Percentiles rank a stretch among this genome's conserved stretches.
phyloP scores from a whole-genome alignment of 805 yeast genomes.

The Candida coleopterorum region DNA sequence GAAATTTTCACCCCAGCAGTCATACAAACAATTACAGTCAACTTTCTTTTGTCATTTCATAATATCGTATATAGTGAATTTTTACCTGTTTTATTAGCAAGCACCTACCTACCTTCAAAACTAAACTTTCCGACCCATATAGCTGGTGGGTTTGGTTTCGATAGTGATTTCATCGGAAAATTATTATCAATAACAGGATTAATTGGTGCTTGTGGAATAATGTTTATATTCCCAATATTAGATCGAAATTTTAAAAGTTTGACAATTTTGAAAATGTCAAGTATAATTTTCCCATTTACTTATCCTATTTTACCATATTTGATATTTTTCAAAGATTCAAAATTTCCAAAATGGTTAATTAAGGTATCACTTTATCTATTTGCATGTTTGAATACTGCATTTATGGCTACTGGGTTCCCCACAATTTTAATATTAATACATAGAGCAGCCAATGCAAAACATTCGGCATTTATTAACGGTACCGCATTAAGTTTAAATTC shows the following conservation, averaged over 20 bases:
- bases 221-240: slow-evolving; percentile 47
- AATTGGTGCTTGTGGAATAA: slow-evolving; percentile 45
- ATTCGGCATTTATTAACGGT: slow-evolving; percentile 58
- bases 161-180: slow-evolving; percentile 44
- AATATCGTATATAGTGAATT: slow-evolving; percentile 48
- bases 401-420: slow-evolving; percentile 48
- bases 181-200: slow-evolving; percentile 51
- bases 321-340: slow-evolving; percentile 36
- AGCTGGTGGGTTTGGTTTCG: slow-evolving; percentile 50
- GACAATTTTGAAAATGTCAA: slow-evolving; percentile 37
- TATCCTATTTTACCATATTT: slow-evolving; percentile 46
- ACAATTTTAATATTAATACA: slow-evolving; percentile 50
- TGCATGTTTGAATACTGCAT: slow-evolving; percentile 26
- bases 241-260: slow-evolving; percentile 46
- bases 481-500: slow-evolving; percentile 50
- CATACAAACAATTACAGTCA: slow-evolving; percentile 26
- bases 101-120: slow-evolving; percentile 16
- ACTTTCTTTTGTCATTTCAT: slow-evolving; percentile 45
- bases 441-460: slow-evolving; percentile 47
- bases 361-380: slow-evolving; percentile 23
- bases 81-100: slow-evolving; percentile 51
- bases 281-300: slow-evolving; percentile 39
- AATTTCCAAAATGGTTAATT: slow-evolving; percentile 18
- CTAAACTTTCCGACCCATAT: slow-evolving; percentile 45
- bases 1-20: slow-evolving; percentile 27